Percentiles rank a stretch among this genome's conserved stretches.
Evolutionary conservation across 306 rosid genomes (phyloP).

Genomic region (Rosa lucieae): DNA sequence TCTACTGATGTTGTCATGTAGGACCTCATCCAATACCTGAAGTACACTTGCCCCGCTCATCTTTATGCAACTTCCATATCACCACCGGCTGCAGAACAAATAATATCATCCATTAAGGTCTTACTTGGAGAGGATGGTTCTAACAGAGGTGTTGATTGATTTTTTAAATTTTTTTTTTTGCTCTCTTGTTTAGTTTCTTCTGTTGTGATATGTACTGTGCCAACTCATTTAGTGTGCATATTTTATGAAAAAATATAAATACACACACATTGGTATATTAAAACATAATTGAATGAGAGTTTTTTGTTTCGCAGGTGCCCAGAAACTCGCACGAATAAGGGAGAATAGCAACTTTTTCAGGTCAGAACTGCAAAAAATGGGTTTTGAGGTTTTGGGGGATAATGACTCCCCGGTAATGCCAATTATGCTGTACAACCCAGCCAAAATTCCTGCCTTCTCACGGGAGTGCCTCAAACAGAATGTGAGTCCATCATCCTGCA

Average conservation of each 20-base stretch:
- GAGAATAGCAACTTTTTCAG: constrained; percentile 92
- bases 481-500: constrained; percentile 49
- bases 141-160: constrained; percentile 58
- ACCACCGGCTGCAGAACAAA: constrained; percentile 93
- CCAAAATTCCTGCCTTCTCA: constrained; percentile 94
- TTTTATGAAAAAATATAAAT: too few species aligned
- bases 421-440: constrained; percentile 93
- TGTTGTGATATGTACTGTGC: not conserved
- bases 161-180: not conserved
- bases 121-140: constrained; percentile 95
- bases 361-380: constrained; percentile 93
- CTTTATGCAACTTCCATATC: constrained; percentile 91
- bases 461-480: constrained; percentile 86
- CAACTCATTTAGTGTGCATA: not conserved
- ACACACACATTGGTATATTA: not conserved
- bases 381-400: constrained; percentile 93
- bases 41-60: constrained; percentile 88
- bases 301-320: constrained; percentile 53
- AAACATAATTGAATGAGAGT: not conserved
- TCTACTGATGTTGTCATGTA: constrained; percentile 22
- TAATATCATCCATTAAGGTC: constrained; percentile 75
- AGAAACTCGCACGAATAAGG: constrained; percentile 77
- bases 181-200: not conserved
- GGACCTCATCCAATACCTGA: constrained; percentile 78
- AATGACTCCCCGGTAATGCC: constrained; percentile 92